These are phyloP conservation scores for Nicotiana rustica DNA, from an alignment of 305 asterid genomes.

Conservation along the genomic window DNA sequence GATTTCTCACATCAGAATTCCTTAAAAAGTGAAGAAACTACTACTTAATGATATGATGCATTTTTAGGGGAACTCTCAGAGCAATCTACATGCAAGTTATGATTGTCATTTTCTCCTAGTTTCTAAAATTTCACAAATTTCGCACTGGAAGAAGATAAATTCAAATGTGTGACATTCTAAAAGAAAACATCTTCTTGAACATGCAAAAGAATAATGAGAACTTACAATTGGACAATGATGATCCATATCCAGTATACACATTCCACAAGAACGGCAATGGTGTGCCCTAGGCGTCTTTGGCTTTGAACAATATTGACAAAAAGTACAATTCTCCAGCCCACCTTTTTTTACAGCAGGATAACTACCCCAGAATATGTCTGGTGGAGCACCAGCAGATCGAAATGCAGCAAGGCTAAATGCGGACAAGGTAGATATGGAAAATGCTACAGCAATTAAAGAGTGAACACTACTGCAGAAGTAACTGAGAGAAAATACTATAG, in stretches of 20 bases:
- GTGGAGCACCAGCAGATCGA: slow-evolving; percentile 78
- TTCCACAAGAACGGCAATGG: slow-evolving; percentile 91
- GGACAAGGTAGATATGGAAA: slow-evolving; percentile 66
- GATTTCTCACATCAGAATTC: background rate
- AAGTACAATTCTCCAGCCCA: slow-evolving; percentile 80
- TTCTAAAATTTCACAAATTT: background rate
- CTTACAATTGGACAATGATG: slow-evolving; percentile 99
- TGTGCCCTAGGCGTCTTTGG: slow-evolving; percentile 87
- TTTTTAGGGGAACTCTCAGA: background rate
- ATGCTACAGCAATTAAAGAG: slow-evolving; percentile 48
- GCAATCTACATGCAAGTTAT: background rate
- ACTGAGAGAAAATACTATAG: slow-evolving; percentile 71
- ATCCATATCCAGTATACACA: slow-evolving; percentile 87
- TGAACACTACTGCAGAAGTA: slow-evolving; percentile 59
- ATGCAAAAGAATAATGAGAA: slow-evolving; percentile 35
- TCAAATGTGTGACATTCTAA: background rate
- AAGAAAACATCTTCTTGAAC: background rate
- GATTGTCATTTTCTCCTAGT: background rate
- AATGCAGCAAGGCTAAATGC: slow-evolving; percentile 72
- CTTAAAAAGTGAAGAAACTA: background rate
- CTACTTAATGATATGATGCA: background rate
- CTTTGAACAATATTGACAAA: slow-evolving; percentile 77
- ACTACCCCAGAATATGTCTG: slow-evolving; percentile 87
- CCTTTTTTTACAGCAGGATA: slow-evolving; percentile 89
- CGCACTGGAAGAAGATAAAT: background rate